Evolutionary conservation across 208 protist species (phyloP), one percentile per base, ranked within the genome.

Genomic region (Crithidia fasciculata): DNA sequence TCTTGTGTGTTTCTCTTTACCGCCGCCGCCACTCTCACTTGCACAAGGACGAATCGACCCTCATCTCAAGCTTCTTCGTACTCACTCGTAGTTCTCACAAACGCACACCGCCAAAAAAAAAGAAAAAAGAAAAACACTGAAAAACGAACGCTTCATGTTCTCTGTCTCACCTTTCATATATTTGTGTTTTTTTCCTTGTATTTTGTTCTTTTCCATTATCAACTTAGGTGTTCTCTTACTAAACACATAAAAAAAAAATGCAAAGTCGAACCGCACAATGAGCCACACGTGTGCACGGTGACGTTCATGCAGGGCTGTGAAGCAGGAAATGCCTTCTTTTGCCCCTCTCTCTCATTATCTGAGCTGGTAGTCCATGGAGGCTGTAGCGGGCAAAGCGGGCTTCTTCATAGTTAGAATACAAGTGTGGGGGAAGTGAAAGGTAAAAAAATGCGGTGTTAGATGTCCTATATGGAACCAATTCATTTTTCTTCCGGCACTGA

Each of bases 201-300:
- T 40, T 19, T 40, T 12, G n/a, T 36, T 43, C 3, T 13, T 49
- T 12, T 16, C 15, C 12, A 40, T 71, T 62, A 61, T 61, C 43
- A 71, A 71, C 53, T 62, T 59, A 59, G 65, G 65, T 61, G 40
- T 61, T 36, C 61, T 59, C n/a, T 9, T 8, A 13, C n/a, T 9
- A 2, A 13, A 44, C 39, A 61, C 16, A 28, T 52, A 52, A 50
- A 12, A 47, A 64, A 50, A 50, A 16, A 50, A 45, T 36, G 40
- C 10, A 50, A 13, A 64, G 13, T 8, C 18, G 18, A 43, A 28
- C 28, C 0, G 28, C 28, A 28, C 28, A 28, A 28, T 28, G 28
- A 28, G 28, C 28, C 28, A 28, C 28, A 28, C 28, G 28, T 28
- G 28, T 28, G 28, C 28, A 28, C 28, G 28, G 28, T 1, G 28